Conservation (phyloP, 164 flowering plant genomes). For the Chimonanthus salicifolius region DNA sequence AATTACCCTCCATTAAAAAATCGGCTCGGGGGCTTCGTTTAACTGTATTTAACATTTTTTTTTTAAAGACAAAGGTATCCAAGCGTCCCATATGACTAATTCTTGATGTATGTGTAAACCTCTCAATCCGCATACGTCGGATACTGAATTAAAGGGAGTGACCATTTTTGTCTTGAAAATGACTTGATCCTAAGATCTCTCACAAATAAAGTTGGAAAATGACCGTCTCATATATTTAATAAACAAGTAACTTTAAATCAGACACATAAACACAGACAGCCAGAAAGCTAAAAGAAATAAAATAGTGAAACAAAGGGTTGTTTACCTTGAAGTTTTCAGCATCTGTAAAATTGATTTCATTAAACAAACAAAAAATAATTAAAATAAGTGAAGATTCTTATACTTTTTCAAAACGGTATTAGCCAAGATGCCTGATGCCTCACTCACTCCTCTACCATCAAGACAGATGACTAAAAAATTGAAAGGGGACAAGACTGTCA, state of each 20-base stretch:
- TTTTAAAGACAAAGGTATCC: too few species aligned
- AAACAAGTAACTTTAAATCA: neutral
- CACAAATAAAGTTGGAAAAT: too few species aligned
- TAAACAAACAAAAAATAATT: neutral
- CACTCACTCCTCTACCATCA: neutral
- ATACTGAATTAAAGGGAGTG: too few species aligned
- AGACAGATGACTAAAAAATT: constrained; percentile 8
- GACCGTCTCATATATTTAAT: neutral
- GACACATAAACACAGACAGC: neutral
- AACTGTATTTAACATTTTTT: too few species aligned
- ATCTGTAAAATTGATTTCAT: constrained; percentile 8
- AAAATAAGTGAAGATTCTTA: neutral
- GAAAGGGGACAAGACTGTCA: neutral
- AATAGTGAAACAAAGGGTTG: constrained; percentile 14
- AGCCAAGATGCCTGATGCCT: neutral
- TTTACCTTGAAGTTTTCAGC: constrained; percentile 15
- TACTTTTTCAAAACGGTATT: neutral
- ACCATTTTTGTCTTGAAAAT: too few species aligned
- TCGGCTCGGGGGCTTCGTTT: too few species aligned
- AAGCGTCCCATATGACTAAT: too few species aligned
- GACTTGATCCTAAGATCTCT: too few species aligned
- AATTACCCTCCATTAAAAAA: too few species aligned
- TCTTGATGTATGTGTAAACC: too few species aligned
- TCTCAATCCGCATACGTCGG: too few species aligned
- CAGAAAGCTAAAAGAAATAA: neutral